A percentile compares a stretch with the other conserved stretches of the same genome.
Conservation (phyloP, 139 green algal genomes). For the Yamagishiella unicocca region DNA sequence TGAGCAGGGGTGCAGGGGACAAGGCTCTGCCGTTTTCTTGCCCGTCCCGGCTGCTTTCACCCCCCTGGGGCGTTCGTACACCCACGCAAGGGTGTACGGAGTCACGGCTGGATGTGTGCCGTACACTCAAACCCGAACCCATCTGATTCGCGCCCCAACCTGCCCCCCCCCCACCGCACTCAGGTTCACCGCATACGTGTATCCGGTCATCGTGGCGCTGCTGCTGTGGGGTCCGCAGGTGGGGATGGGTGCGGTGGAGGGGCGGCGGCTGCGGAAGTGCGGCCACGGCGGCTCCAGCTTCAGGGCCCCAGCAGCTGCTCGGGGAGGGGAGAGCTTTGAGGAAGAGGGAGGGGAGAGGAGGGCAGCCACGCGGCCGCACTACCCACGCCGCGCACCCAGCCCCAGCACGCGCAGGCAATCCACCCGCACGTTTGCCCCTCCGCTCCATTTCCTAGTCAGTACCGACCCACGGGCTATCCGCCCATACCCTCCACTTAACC, state of each 20-base stretch:
- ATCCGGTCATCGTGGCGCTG: conserved; percentile 67
- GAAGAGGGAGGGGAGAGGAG: not conserved
- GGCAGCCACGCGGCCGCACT: too few relatives aligned
- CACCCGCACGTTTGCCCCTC: too few relatives aligned
- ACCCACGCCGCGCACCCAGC: too few relatives aligned
- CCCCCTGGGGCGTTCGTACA: not conserved
- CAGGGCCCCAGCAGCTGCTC: too few relatives aligned
- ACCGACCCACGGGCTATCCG: too few relatives aligned
- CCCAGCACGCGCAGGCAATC: too few relatives aligned
- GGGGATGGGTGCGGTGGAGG: not conserved
- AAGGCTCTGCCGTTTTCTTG: not conserved
- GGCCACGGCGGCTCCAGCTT: too few relatives aligned
- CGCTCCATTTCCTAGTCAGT: too few relatives aligned
- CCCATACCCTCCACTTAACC: too few relatives aligned
- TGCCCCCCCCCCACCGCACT: not conserved
- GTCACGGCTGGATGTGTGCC: too few relatives aligned
- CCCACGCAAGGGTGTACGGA: not conserved
- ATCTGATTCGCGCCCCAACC: not conserved
- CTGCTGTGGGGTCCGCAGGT: conserved; percentile 72
- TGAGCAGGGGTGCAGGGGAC: not conserved
- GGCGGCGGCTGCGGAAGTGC: not conserved
- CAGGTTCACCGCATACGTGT: conserved; percentile 66
- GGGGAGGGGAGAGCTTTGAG: not conserved
- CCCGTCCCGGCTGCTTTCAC: too few relatives aligned
- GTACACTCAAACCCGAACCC: too few relatives aligned